Evolutionary conservation across 2,329 filamentous ascomycete species (phyloP).

Genomic region (Fusarium lateritium): DNA sequence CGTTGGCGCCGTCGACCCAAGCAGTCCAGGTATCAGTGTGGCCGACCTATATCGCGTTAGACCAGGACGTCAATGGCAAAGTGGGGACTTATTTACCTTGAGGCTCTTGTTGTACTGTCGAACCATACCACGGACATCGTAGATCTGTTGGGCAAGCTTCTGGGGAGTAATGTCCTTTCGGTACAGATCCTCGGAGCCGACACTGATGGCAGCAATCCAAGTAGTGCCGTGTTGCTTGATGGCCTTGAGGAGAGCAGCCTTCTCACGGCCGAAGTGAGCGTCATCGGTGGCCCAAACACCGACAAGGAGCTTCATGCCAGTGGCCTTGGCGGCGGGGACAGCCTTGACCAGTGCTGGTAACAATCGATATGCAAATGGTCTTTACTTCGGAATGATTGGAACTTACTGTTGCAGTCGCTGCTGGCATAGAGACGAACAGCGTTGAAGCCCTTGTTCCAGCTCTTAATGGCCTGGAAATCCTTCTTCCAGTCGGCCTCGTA

Average conservation of each 20-base stretch:
- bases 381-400: background rate
- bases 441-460: slow-evolving; percentile 48
- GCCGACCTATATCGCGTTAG: slow-evolving; percentile 36
- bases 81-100: slow-evolving; percentile 19
- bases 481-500: slow-evolving; percentile 45
- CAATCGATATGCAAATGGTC: background rate
- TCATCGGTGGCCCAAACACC: slow-evolving; percentile 46
- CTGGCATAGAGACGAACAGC: slow-evolving; percentile 43
- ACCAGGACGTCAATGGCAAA: background rate
- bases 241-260: slow-evolving; percentile 44
- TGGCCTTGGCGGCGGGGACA: slow-evolving; percentile 46
- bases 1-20: slow-evolving; percentile 46
- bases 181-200: slow-evolving; percentile 46
- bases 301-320: slow-evolving; percentile 44
- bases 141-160: slow-evolving; percentile 46
- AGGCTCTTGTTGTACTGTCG: slow-evolving; percentile 44
- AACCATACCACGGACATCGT: slow-evolving; percentile 47
- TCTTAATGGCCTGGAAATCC: slow-evolving; percentile 47
- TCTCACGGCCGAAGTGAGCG: slow-evolving; percentile 43
- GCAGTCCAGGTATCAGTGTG: slow-evolving; percentile 48
- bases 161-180: slow-evolving; percentile 44
- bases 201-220: slow-evolving; percentile 46
- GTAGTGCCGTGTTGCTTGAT: slow-evolving; percentile 46
- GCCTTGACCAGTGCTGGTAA: slow-evolving; percentile 42
- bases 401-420: slow-evolving; percentile 45